phyloP scores from a whole-genome alignment of 2,329 filamentous ascomycete genomes.

The Biscogniauxia marginata region DNA sequence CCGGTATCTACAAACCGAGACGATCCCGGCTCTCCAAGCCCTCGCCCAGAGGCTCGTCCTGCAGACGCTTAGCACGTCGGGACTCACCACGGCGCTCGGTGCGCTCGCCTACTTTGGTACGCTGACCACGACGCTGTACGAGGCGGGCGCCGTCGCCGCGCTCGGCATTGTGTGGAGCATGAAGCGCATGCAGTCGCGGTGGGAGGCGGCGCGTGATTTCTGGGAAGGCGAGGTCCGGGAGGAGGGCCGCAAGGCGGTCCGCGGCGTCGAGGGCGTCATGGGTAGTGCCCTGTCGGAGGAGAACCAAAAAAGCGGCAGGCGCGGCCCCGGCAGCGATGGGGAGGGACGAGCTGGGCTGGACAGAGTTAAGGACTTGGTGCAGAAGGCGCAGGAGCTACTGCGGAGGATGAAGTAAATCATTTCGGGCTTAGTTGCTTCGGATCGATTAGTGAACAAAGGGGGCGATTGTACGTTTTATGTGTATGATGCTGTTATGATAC shows the following conservation, averaged over 20 bases:
- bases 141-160: constrained; percentile 61
- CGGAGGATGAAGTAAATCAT: constrained; percentile 47
- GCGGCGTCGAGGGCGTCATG: constrained; percentile 54
- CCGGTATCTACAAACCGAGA: constrained; percentile 62
- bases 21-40: constrained; percentile 68
- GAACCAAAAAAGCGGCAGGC: constrained; percentile 20
- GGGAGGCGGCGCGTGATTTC: constrained; percentile 58
- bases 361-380: constrained; percentile 45
- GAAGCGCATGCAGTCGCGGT: constrained; percentile 58
- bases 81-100: constrained; percentile 55
- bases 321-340: no score
- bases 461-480: not conserved
- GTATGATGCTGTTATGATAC: not conserved
- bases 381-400: constrained; percentile 50
- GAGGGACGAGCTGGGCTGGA: constrained; percentile 31
- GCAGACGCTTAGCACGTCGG: constrained; percentile 71
- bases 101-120: constrained; percentile 57
- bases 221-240: constrained; percentile 69
- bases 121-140: constrained; percentile 53
- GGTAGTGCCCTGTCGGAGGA: constrained; percentile 42
- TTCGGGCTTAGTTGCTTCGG: not conserved
- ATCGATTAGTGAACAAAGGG: not conserved
- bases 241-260: constrained; percentile 62
- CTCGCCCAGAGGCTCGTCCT: constrained; percentile 73
- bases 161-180: constrained; percentile 61